Evolutionary conservation across 2,329 filamentous ascomycete genomes (phyloP), one percentile per base, ranked within the genome.

Genomic region (Didymellaceae sp.): DNA sequence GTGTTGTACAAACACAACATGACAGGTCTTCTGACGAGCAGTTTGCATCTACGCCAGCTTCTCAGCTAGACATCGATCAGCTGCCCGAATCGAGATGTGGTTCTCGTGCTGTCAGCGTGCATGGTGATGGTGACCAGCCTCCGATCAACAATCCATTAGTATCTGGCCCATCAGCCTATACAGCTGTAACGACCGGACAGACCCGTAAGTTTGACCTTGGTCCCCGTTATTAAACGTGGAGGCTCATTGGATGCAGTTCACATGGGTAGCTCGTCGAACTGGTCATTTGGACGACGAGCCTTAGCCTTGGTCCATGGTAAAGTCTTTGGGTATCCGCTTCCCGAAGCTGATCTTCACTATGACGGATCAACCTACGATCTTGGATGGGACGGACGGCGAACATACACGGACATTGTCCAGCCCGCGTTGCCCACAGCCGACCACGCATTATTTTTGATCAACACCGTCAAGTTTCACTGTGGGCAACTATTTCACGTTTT

Each of bases 311-410:
- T 20, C n/a, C 37, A 40, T 11, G 10, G 14, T 11, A 40, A 22
- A 21, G 37, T 40, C 14, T 40, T 40, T 14, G 37, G 37, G 9
- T 28, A 16, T 20, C 37, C 37, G 6, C 37, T 40, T 11, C 37
- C 37, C 3, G 37, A 40, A 24, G 22, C 37, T 8, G 37, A 40
- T 17, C 37, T 40, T 7, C 37, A 40, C 9, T n/a, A 20, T 18
- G 37, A 28, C 6, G 37, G 37, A 17, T 28, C 37, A 6, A 30
- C 37, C 5, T 40, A 40, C 16, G 37, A 40, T 6, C 37, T 40
- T 20, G 37, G 37, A n/a, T 40, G 37, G 37, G 37, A 40, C n/a
- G 37, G 37, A 8, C 10, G 37, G 17, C 37, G 37, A n/a, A 40
- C 37, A 40, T 14, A 22, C 6, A 14, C 24, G 14, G 16, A 16